A percentile compares a stretch with the other conserved stretches of the same genome.
phyloP scores from a whole-genome alignment of 345 rosid genomes.

The Lepidium africanum region DNA sequence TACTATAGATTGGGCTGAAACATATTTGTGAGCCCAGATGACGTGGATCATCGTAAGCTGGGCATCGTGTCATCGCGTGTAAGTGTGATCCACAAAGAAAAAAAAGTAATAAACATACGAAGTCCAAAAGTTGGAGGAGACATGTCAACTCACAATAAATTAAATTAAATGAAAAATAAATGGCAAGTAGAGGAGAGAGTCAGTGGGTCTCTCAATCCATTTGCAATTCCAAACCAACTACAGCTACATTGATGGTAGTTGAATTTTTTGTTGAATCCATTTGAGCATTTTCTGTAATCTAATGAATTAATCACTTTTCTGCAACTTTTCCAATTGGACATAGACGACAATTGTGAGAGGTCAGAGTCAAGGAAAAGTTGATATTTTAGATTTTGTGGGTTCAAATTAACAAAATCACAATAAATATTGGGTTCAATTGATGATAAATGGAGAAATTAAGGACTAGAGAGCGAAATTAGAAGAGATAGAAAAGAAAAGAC shows the following conservation, averaged over 20 bases:
- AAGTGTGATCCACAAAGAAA: not conserved
- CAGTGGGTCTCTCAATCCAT: not conserved
- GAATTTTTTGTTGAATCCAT: not conserved
- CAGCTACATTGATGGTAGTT: not conserved
- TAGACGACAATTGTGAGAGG: not conserved
- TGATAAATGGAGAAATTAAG: not conserved
- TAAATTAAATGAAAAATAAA: not conserved
- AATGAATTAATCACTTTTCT: not conserved
- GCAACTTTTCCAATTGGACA: not conserved
- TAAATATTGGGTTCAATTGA: not conserved
- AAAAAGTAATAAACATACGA: no score
- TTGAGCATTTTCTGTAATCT: not conserved
- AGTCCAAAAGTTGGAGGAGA: conserved; percentile 3
- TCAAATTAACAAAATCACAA: not conserved
- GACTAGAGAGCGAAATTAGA: conserved; percentile 11
- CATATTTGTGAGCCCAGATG: not conserved
- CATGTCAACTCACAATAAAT: not conserved
- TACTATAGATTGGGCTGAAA: not conserved
- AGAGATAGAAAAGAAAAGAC: conserved; percentile 2
- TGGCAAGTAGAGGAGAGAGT: not conserved
- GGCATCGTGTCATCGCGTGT: not conserved
- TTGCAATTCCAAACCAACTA: conserved; percentile 1
- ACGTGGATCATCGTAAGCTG: not conserved
- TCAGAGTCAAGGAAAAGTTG: not conserved
- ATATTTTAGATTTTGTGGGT: not conserved